Conservation (phyloP, 176 grass and related monocot species). For the Poa annua region DNA sequence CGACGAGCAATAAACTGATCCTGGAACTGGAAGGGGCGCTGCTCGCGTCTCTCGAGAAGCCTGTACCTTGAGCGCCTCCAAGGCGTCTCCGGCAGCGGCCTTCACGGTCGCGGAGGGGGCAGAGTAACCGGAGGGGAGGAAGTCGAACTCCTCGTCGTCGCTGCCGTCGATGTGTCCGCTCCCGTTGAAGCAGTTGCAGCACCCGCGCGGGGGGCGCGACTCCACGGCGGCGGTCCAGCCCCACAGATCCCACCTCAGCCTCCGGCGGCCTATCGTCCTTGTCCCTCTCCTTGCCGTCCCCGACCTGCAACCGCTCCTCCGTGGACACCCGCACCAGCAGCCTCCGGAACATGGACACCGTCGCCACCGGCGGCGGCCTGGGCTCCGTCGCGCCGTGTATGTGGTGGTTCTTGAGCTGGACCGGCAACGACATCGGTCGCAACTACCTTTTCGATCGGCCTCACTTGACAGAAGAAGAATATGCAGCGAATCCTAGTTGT, state of each 20-base stretch:
- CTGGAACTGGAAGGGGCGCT: not conserved
- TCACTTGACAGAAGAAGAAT: conserved; percentile 13
- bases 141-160: conserved; percentile 72
- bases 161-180: conserved; percentile 62
- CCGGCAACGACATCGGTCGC: conserved; percentile 53
- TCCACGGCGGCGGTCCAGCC: conserved; percentile 65
- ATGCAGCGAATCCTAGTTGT: not conserved
- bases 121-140: conserved; percentile 48
- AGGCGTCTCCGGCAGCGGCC: conserved; percentile 44
- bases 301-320: conserved; percentile 42
- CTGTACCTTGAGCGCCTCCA: conserved; percentile 73
- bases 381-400: conserved; percentile 42
- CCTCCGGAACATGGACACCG: conserved; percentile 66
- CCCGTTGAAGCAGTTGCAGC: conserved; percentile 92
- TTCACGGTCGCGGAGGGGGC: not conserved
- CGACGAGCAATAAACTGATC: not conserved
- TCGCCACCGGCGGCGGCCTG: conserved; percentile 3
- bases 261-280: conserved; percentile 48
- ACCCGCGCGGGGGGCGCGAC: conserved; percentile 57
- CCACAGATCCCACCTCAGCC: conserved; percentile 52
- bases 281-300: conserved; percentile 50
- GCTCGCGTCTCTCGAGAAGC: not conserved
- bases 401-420: conserved; percentile 58
- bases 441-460: not conserved
- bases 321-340: conserved; percentile 64